Percentiles rank a stretch among this genome's conserved stretches.
Conservation (phyloP, 345 rosid species). For the Euphorbia tirucalli region DNA sequence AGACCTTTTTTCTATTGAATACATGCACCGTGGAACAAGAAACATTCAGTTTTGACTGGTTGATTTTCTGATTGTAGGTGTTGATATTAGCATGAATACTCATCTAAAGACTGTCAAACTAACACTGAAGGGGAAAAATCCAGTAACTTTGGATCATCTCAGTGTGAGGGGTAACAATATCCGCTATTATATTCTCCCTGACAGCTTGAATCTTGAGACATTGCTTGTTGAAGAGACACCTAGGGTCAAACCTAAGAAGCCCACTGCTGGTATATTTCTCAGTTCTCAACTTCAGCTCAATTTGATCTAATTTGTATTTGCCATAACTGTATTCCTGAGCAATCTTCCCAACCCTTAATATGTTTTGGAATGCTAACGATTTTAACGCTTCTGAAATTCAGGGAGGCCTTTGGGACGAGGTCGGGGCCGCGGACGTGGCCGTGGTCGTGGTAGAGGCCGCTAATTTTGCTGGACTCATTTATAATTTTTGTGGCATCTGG, state of each 20-base stretch:
- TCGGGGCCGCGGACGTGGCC: slow-evolving; percentile 86
- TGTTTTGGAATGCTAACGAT: slow-evolving; percentile 6
- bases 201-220: slow-evolving; percentile 98
- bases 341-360: background rate
- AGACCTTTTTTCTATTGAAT: background rate
- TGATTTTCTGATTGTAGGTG: slow-evolving; percentile 48
- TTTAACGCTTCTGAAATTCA: slow-evolving; percentile 24
- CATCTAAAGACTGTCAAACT: slow-evolving; percentile 95
- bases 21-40: background rate
- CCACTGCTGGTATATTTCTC: slow-evolving; percentile 71
- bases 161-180: slow-evolving; percentile 96
- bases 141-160: slow-evolving; percentile 82
- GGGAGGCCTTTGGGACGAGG: slow-evolving; percentile 90
- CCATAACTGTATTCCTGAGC: background rate
- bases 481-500: slow-evolving; percentile 26
- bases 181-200: slow-evolving; percentile 94
- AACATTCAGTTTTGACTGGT: background rate
- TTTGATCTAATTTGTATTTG: background rate
- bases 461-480: slow-evolving; percentile 27
- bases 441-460: slow-evolving; percentile 68
- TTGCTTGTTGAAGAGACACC: slow-evolving; percentile 95
- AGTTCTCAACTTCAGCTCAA: background rate
- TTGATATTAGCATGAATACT: slow-evolving; percentile 97
- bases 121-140: slow-evolving; percentile 86
- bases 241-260: slow-evolving; percentile 91